Evolutionary conservation across 1,139 yeast species (phyloP), one percentile per base, ranked within the genome.

Genomic region (Debaryomyces udenii): DNA sequence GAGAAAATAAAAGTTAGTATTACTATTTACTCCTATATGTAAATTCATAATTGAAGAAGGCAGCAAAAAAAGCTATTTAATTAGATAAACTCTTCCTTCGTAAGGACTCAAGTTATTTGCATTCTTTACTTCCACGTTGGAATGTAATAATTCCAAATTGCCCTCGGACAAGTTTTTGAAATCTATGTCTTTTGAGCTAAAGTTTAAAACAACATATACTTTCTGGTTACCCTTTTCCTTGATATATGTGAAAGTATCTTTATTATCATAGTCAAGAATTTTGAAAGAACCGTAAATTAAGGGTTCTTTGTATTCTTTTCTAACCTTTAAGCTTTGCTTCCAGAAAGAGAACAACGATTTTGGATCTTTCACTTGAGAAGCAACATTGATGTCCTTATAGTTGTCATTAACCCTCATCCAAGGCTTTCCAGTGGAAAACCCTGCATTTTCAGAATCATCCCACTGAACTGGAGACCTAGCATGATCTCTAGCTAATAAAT

Each of bases 381-480:
- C 71, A 30, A 69, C 83, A 50, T 80, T 80, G 52, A 76, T 65
- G 34, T 69, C 71, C 45, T 58, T 62, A 58, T 74, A 78, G 50
- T 74, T 72, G 42, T 75, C 80, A 50, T 76, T 75, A 46, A 76
- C 74, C 45, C 70, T 63, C 59, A 74, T 78, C 85, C 86, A 80
- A 18, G 85, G 83, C 45, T 60, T 60, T 23, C 63, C 74, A 2
- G 68, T 58, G 10, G 81, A 59, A 56, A 80, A 79, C 0, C 85
- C 84, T 26, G 66, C 81, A 47, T 68, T 52, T 9, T 54, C 63
- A 2, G 67, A 52, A 36, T 55, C 55, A 45, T 71, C 74, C 85
- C 85, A 80, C 54, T 78, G 84, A 48, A 80, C 76, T 24, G 85
- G 85, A 6, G 81, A 68, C 56, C 85, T 68, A 5, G 82, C 74